These are phyloP conservation scores for Sporothrix euskadiensis DNA, from an alignment of 2,329 filamentous ascomycete genomes.

Conservation along the genomic window DNA sequence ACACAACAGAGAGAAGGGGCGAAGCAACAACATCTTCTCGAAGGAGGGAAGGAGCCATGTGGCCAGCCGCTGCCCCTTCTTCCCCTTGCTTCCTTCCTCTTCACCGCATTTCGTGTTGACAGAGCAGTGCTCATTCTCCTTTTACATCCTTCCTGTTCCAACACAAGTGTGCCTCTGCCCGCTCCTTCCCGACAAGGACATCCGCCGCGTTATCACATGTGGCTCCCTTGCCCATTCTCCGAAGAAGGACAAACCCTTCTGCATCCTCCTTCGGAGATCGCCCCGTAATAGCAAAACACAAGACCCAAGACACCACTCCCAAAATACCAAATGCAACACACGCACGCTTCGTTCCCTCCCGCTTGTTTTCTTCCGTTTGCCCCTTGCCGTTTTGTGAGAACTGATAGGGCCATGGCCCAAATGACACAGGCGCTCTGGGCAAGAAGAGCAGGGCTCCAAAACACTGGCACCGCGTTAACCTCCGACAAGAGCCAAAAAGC, in stretches of 20 bases:
- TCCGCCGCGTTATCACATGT: constrained; percentile 10
- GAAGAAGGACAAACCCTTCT: neutral
- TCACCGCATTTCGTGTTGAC: constrained; percentile 8
- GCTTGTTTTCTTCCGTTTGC: neutral
- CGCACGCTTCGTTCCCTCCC: neutral
- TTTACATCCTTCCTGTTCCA: neutral
- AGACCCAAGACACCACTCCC: neutral
- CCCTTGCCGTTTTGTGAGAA: constrained; percentile 1
- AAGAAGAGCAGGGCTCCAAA: constrained; percentile 5
- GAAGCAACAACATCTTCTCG: neutral
- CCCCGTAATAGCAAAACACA: neutral
- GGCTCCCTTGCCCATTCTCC: neutral
- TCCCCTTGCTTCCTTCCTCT: neutral
- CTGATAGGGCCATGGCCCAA: neutral
- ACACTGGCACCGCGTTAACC: neutral
- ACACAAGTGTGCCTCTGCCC: neutral
- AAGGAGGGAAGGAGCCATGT: neutral
- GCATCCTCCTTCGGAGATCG: neutral
- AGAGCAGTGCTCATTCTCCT: neutral
- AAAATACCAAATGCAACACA: neutral
- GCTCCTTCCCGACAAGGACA: constrained; percentile 11
- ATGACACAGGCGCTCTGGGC: neutral
- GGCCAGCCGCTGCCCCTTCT: neutral
- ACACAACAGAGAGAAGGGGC: neutral
- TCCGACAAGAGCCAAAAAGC: neutral